Evolutionary conservation across 2,329 filamentous ascomycete genomes (phyloP).

Genomic region (Penicillium sp.): DNA sequence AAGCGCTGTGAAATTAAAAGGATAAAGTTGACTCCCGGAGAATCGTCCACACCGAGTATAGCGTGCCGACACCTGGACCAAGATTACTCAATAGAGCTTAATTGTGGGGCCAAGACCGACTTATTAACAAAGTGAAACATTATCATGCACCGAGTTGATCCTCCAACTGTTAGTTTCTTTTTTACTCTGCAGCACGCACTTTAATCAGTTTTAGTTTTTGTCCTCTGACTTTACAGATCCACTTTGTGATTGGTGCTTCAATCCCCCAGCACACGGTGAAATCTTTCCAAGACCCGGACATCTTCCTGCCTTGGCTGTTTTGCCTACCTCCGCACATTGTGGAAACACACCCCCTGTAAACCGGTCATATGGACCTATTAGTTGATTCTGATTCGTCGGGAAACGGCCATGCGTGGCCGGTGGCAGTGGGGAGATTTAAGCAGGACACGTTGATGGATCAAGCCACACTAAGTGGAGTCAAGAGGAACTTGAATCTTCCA

Average conservation of each 20-base stretch:
- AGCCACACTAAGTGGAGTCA: not conserved
- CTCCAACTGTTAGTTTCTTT: not conserved
- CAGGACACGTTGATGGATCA: not conserved
- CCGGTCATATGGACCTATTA: not conserved
- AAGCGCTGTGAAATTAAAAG: not conserved
- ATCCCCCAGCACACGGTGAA: too few relatives aligned
- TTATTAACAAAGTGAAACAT: constrained; percentile 18
- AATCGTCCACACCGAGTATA: constrained; percentile 7
- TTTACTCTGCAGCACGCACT: not conserved
- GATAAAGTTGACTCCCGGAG: constrained; percentile 11
- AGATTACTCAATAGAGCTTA: constrained; percentile 7
- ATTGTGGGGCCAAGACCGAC: constrained; percentile 12
- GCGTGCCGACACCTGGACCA: not conserved
- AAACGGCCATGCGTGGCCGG: not conserved
- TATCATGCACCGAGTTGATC: constrained; percentile 11
- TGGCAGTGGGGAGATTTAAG: not conserved
- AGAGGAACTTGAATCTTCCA: not conserved
- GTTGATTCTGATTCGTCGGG: not conserved
- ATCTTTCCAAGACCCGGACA: not conserved
- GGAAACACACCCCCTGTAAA: not conserved
- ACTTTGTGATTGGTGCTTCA: not conserved
- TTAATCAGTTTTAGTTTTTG: not conserved
- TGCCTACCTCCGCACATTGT: not conserved
- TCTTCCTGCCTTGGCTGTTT: not conserved
- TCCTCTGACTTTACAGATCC: not conserved